phyloP scores from a whole-genome alignment of 345 rosid genomes.

The Erysimum cheiranthoides region DNA sequence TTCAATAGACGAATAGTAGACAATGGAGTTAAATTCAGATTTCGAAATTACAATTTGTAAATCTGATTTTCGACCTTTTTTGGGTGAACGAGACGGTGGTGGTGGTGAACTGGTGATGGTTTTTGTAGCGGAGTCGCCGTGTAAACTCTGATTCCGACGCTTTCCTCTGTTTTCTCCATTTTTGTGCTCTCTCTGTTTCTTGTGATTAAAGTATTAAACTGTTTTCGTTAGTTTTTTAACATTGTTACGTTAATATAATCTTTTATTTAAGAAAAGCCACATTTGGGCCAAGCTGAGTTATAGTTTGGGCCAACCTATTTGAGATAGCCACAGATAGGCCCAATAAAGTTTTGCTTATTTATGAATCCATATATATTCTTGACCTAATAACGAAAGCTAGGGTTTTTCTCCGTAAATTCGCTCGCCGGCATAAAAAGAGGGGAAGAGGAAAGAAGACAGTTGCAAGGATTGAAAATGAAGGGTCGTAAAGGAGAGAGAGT shows the following conservation, averaged over 20 bases:
- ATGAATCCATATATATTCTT: slow-evolving; percentile 15
- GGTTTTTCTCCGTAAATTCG: slow-evolving; percentile 31
- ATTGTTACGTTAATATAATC: not conserved
- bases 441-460: slow-evolving; percentile 41
- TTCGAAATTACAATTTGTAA: too few relatives aligned
- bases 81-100: slow-evolving; percentile 31
- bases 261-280: not conserved
- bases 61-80: slow-evolving; percentile 45
- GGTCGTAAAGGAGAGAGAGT: slow-evolving; percentile 97
- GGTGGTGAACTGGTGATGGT: slow-evolving; percentile 44
- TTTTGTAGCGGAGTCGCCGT: slow-evolving; percentile 51
- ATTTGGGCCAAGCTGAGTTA: not conserved
- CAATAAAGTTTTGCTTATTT: slow-evolving; percentile 17
- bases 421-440: slow-evolving; percentile 42
- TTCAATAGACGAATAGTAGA: too few relatives aligned
- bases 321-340: not conserved
- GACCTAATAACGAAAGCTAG: slow-evolving; percentile 25
- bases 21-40: too few relatives aligned
- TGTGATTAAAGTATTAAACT: too few relatives aligned
- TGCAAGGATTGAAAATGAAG: slow-evolving; percentile 59
- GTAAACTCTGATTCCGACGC: slow-evolving; percentile 40
- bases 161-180: not conserved
- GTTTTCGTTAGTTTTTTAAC: too few relatives aligned
- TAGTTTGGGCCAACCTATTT: not conserved
- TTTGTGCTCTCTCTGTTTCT: not conserved